Evolutionary conservation across 345 rosid genomes (phyloP), one percentile per base, ranked within the genome.

Genomic region (Clausena lansium): DNA sequence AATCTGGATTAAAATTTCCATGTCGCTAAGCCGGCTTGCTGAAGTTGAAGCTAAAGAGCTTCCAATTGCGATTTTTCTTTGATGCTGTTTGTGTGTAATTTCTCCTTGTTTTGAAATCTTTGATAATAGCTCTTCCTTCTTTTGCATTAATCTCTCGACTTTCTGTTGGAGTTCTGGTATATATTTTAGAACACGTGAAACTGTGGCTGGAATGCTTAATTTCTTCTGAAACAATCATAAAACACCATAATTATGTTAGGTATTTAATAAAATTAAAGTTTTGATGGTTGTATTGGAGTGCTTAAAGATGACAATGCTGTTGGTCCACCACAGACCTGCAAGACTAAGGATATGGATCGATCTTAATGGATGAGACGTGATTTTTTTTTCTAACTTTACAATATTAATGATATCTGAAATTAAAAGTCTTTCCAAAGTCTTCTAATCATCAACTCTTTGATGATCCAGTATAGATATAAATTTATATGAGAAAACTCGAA

Each of bases 1-100:
- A 67, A 93, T 80, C 39, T 91, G 94, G 60, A 91, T 54, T 36
- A 74, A 75, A 32, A 89, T 80, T 74, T 94, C 95, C 15, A 69
- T 79, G 14, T 90, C 87, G 7, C 67, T 79, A 35, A 90, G 81
- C 82, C 84, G 75, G 72, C 52, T 83, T 38, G 86, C 79, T 5
- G 91, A 82, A 57, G 91, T 78, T 0, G 55, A 22, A 7, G 78
- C 77, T 7, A 66, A 11, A 2, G 79, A 54, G 10, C 69, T 70
- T 14, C 57, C 38, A 20, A 15, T 39, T 25, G 60, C 24, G 50
- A n/a, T 61, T 76, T 80, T 70, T 76, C 75, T 78, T 32, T 75
- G 82, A 52, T 81, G 74, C 68, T 74, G 62, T 76, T 81, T 68
- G 22, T 84, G 73, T 45, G 28, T 70, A 57, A 30, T 7, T 57